Base-by-base conservation (phyloP, 306 rosid species). In the Glycine soja region DNA sequence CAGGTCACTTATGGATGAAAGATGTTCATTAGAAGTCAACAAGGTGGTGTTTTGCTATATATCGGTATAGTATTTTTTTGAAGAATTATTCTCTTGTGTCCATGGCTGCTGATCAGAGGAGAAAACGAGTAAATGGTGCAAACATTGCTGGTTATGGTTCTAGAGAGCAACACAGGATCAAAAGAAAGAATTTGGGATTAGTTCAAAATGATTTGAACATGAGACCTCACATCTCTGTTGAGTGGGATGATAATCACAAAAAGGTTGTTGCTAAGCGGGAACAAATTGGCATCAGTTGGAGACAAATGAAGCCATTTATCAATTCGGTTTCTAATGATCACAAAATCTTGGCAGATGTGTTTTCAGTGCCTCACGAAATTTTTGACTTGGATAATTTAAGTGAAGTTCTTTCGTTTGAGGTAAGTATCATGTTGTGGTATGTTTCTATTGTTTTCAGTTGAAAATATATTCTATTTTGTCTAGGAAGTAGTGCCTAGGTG, bases 81-180 rank as follows among this genome's bases (percentile, higher is more conserved):
- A 81, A 80, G 54, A 52, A 79, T 53, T 58, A 54, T 81, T 85
- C 9, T 70, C 76, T 62, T 43, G 77, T 83, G 65, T 53, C 66
- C 66, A 95, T 95, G 99, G 98, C 93, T 70, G 96, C 99, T 82
- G 95, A 93, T 86, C 99, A 95, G 72, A 80, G 86, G 85, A 92
- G 94, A 83, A 95, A 95, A 85, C 93, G 96, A 65, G 70, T 90
- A 81, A 86, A 86, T 88, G 92, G 91, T 83, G 85, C 87, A 57
- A 88, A 81, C 72, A 71, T 89, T 75, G 75, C 77, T 0, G 83
- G 89, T 80, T 83, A 87, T 87, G 88, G 86, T 80, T 86, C 92
- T 19, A 85, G 88, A 86, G 98, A 93, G 86, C 94, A 86, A 46
- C 85, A 83, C 42, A 89, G 86, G 84, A 53, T 69, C 48, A 93